Conservation (phyloP, 2,329 filamentous ascomycete genomes). For the Botryotinia globosa region DNA sequence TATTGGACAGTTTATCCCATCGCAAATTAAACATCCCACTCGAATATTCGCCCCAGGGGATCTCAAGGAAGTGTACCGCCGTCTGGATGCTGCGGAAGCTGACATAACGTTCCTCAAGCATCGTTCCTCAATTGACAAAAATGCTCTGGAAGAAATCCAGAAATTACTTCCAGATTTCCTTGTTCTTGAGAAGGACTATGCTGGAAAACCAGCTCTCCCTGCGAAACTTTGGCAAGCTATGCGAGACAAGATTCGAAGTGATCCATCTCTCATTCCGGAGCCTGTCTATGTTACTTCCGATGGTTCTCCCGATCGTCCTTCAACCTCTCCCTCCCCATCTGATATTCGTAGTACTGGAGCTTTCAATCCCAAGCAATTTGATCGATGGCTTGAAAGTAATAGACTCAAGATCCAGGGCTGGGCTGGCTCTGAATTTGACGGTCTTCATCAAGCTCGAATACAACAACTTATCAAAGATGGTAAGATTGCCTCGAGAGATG, state of each 20-base stretch:
- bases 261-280: constrained; percentile 5
- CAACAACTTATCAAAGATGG: constrained; percentile 26
- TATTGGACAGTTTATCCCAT: constrained; percentile 15
- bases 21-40: constrained; percentile 12
- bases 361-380: constrained; percentile 15
- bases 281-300: not conserved
- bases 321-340: not conserved
- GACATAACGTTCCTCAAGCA: constrained; percentile 27
- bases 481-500: constrained; percentile 26
- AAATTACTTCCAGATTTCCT: constrained; percentile 55
- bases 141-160: constrained; percentile 42
- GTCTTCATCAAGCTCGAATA: constrained; percentile 24
- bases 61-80: constrained; percentile 28
- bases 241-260: constrained; percentile 51
- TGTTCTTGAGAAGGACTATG: constrained; percentile 50
- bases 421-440: constrained; percentile 25
- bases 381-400: constrained; percentile 21
- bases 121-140: constrained; percentile 34
- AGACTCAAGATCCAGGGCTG: constrained; percentile 17
- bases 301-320: not conserved
- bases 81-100: constrained; percentile 29
- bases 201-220: constrained; percentile 54
- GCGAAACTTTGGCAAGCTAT: constrained; percentile 66
- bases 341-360: not conserved
- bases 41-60: constrained; percentile 20